Evolutionary conservation across 768 basidiomycete species (phyloP).

Genomic region (Phylloporus sp.): DNA sequence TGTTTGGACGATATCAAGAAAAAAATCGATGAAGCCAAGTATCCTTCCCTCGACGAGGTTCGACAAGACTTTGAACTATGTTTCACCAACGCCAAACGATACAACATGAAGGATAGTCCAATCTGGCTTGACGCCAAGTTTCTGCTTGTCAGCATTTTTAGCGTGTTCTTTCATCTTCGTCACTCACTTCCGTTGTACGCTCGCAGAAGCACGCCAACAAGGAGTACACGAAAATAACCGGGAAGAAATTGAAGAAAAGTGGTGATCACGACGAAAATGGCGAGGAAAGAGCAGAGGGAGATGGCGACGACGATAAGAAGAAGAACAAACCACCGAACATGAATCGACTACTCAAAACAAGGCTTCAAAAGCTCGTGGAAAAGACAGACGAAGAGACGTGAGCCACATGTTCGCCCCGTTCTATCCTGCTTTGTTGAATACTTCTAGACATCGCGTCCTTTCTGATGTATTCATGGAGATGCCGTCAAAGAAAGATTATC

Average conservation of each 20-base stretch:
- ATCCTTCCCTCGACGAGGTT: conserved; percentile 62
- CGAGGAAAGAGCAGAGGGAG: conserved; percentile 39
- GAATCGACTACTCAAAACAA: conserved; percentile 60
- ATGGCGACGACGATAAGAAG: conserved; percentile 43
- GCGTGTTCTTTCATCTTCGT: background rate
- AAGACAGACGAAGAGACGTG: conserved; percentile 67
- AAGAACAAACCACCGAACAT: conserved; percentile 58
- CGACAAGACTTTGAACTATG: conserved; percentile 71
- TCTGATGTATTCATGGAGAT: conserved; percentile 81
- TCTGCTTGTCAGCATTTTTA: conserved; percentile 55
- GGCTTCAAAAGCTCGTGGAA: conserved; percentile 68
- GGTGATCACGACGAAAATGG: conserved; percentile 38
- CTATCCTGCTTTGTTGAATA: background rate
- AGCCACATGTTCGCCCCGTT: conserved; percentile 25
- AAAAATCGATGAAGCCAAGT: conserved; percentile 57
- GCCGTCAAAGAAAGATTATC: conserved; percentile 75
- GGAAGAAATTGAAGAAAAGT: conserved; percentile 38
- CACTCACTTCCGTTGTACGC: conserved; percentile 1
- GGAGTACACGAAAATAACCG: conserved; percentile 45
- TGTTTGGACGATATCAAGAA: conserved; percentile 87
- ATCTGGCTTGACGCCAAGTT: conserved; percentile 84
- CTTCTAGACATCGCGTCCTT: conserved; percentile 57
- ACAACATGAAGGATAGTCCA: conserved; percentile 74
- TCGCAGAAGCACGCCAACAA: conserved; percentile 45
- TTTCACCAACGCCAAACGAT: conserved; percentile 78